Base-by-base conservation (phyloP, 108 stramenopile species). In the Skeletonema menzelii region DNA sequence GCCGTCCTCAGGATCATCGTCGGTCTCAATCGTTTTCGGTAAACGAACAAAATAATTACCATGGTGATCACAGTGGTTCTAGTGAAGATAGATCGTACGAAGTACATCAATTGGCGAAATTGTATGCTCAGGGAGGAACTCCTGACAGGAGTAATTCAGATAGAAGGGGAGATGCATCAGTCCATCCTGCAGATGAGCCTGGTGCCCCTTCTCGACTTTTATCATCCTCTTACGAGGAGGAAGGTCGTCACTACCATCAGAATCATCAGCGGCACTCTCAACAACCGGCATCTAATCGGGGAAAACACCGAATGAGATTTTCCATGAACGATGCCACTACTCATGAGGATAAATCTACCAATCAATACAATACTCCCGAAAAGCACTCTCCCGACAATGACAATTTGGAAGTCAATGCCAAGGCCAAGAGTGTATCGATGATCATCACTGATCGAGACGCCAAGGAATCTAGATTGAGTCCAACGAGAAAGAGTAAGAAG, bases 11-110 rank as follows among this genome's bases (percentile, higher is more conserved):
- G 10, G 49, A 53, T 53, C 20, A 53, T 22, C 22, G 5, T 53
- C 49, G 49, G 22, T 53, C 49, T 53, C 49, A 53, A 53, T 53
- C 49, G 22, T 53, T 53, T 53, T 53, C 49, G 10, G 49, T 53
- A 53, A 22, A 53, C 8, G 49, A 53, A 5, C 49, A 53, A 53
- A 22, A 1, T n/a, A 20, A 22, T 22, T 53, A 53, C 17, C 49
- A 22, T 22, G 7, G 22, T 22, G 49, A 53, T 24, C 15, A 42
- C 40, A 42, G 15, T 2, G 24, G 6, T 7, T 19, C 4, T 17
- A 49, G 19, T 49, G 49, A 53, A 1, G 49, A 22, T 53, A 53
- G 20, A 53, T 46, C 44, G 5, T 53, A 19, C 49, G 22, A 53
- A 53, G 49, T 53, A 22, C 22, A 53, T 10, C 49, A 53, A 53